Evolutionary conservation across 345 rosid genomes (phyloP), one percentile per base, ranked within the genome.

Genomic region (Syzygium aqueum): DNA sequence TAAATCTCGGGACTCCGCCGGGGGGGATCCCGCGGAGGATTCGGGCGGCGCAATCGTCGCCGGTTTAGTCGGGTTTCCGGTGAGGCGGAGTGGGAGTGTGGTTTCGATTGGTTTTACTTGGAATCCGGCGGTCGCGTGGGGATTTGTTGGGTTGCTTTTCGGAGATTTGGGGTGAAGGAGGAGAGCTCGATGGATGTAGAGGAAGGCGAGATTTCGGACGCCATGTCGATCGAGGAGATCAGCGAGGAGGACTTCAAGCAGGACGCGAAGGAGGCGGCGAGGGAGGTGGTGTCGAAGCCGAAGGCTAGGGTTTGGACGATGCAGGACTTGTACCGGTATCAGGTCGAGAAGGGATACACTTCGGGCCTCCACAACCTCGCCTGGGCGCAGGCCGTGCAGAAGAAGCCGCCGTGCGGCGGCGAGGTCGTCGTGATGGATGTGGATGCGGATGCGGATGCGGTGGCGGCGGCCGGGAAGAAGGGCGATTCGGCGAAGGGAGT

Each of bases 331-430:
- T 88, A 92, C 61, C 89, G 93, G 92, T 94, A 92, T 82, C 97
- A 95, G 85, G 63, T 80, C 86, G 92, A 88, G 23, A 92, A 95
- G 8, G 94, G 97, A 5, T 92, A 92, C 25, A 86, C 94, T 8
- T 88, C 98, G 53, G 95, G 98, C 82, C 86, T 97, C 87, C 89
- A 93, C 86, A 94, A 94, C 89, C 92, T 95, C 51, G 99, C 99
- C 4, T 98, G 99, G 99, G 99, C 99, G 19, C 98, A 93, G 88
- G 99, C 99, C 7, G 99, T 96, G 78, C 96, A 96, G 95, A 96
- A 96, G 85, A 96, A 94, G 89, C 96, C 98, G 23, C 89, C 94
- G 43, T 92, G 87, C 84, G 96, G 93, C 83, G 87, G 87, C 84
- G 96, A 93, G 84, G 87, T 93, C 63, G 85, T 96, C 87, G 94